Base-by-base conservation (phyloP, 2,329 filamentous ascomycete species). In the Diaporthe nobilis region DNA sequence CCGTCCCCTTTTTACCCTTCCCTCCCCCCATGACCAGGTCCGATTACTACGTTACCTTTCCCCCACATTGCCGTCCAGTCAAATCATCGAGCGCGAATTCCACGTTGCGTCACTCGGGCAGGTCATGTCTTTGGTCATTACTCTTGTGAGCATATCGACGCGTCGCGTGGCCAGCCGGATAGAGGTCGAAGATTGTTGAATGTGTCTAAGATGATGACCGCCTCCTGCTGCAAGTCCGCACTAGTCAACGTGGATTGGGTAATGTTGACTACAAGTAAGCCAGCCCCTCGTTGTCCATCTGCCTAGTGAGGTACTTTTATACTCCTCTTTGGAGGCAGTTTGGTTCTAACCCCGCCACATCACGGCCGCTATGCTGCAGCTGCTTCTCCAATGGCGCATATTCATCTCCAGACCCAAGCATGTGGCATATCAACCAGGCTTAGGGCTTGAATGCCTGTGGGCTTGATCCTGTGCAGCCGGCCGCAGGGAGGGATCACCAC, bases 11-110 rank as follows among this genome's bases (percentile, higher is more conserved):
- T 53, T 39, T 25, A 25, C 44, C 15, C 34, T 31, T 34, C 20
- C 7, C 34, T 10, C 6, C 65, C 31, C 34, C 49, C 65, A 42
- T 39, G 15, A 55, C 15, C 55, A 22, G 15, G 9, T 7, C 47
- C 65, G 47, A 28, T 28, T 70, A 55, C 65, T 70, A 70, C 65
- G 65, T 70, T 70, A 70, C 65, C 22, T 70, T 20, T 39, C 37
- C 65, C 65, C 65, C 65, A 53, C 65, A 42, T 31, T 28, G 47
- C 34, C 34, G 15, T 28, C 65, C 65, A 70, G 31, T 42, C 34
- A 37, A 22, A 39, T 53, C 31, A 20, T 39, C 28, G n/a, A 68
- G 47, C 47, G 49, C 49, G 65, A 15, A 4, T 28, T 70, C 34
- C 34, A 55, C 65, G 65, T 53, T 28, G 49, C 65, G 49, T 70